These are phyloP conservation scores for Plasmodium gaboni DNA, from an alignment of 169 alveolate species.

Conservation along the genomic window DNA sequence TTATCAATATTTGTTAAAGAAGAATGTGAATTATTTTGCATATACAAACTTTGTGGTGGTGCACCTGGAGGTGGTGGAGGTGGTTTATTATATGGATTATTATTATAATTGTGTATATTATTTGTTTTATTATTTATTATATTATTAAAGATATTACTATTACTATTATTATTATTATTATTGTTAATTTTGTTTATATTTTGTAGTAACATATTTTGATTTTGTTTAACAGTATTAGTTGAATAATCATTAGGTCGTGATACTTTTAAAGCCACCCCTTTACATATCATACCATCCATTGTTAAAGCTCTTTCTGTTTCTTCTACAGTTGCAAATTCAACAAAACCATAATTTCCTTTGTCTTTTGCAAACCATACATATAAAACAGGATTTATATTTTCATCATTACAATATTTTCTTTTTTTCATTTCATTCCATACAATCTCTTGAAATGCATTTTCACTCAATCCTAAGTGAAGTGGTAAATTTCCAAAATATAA, in stretches of 20 bases:
- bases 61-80: slow-evolving; percentile 60
- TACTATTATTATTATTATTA: not conserved
- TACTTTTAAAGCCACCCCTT: slow-evolving; percentile 92
- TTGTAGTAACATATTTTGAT: slow-evolving; percentile 12
- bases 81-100: slow-evolving; percentile 11
- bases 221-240: slow-evolving; percentile 77
- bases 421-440: slow-evolving; percentile 92
- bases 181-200: not conserved
- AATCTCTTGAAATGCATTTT: slow-evolving; percentile 89
- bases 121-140: slow-evolving; percentile 19
- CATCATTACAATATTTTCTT: slow-evolving; percentile 90
- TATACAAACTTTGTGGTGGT: slow-evolving; percentile 14
- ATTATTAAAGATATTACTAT: slow-evolving; percentile 28
- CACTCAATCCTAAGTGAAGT: slow-evolving; percentile 90
- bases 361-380: slow-evolving; percentile 95
- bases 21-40: slow-evolving; percentile 13
- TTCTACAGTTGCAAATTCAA: slow-evolving; percentile 93
- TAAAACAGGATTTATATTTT: slow-evolving; percentile 91
- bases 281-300: slow-evolving; percentile 93
- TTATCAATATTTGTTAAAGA: slow-evolving; percentile 38
- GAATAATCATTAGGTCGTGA: slow-evolving; percentile 94
- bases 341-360: slow-evolving; percentile 94
- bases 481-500: slow-evolving; percentile 93
- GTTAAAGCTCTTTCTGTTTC: slow-evolving; percentile 93
- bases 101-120: not conserved